Base-by-base conservation (phyloP, 352 stramenopile species). In the Pythium vanterpoolii region DNA sequence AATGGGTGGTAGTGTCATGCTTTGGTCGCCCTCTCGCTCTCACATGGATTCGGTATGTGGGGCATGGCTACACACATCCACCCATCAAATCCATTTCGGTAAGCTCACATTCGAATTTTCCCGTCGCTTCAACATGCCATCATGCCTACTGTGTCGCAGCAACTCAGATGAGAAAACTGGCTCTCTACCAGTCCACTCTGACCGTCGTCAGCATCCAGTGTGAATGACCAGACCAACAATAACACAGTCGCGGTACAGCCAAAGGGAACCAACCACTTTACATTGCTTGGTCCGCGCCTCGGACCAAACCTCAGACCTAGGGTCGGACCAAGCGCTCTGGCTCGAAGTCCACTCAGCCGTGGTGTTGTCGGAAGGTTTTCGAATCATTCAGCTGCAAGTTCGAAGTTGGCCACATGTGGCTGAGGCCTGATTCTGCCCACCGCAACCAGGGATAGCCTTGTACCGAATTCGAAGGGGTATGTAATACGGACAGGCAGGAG, bases 391-490 rank as follows among this genome's bases (percentile, higher is more conserved):
- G 9, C 34, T 7, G 18, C 34, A 16, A 16, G 16, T 30, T 5
- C n/a, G 42, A 42, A 42, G 34, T 42, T 42, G 10, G 10, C 34
- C 34, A 42, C n/a, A n/a, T n/a, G n/a, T n/a, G 34, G 14, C 19
- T 5, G 5, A 42, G 34, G 18, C 34, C 34, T 34, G 44, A 23
- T 36, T 50, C 44, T 24, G 26, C 6, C 19, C 34, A 21, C 1
- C 34, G 19, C 14, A 42, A 36, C 24, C 44, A 50, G 44, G 9
- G 23, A 26, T 24, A 16, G 2, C 5, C 6, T 27, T 33, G 3
- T 21, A 60, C 23, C 52, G 39, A 13, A 24, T 60, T 21, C 18
- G 19, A 60, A 27, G 23, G 53, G 53, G 53, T 53, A 60, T 60
- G 10, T 10, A 21, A 52, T 60, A 45, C 53, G 53, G 9, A 18